Evolutionary conservation across 371 early-diverging fungal genomes (phyloP), one percentile per base, ranked within the genome.

Genomic region (Mortierella sp.): DNA sequence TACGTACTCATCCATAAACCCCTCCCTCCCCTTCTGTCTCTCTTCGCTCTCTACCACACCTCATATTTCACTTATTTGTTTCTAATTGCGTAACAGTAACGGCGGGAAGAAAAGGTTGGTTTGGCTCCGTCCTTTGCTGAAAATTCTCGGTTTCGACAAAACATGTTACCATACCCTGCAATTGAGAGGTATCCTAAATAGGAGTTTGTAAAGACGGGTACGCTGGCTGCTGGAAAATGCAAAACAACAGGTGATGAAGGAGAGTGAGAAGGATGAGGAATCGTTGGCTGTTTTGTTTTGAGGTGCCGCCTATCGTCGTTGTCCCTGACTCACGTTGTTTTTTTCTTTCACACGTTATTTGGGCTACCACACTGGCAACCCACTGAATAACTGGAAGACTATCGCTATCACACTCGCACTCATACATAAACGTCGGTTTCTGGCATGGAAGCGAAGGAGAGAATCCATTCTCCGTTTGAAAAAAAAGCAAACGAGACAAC

Each of bases 401-500:
- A 38, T 68, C 42, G 42, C 68, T 38, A 68, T 42, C 68, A 42
- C 21, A 34, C 60, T 60, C 31, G 31, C 16, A 31, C 31, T 60
- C 60, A 60, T 14, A 31, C 60, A 60, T 21, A 52, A 47, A 3
- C 26, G 26, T 68, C 38, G 24, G 34, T 68, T 68, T 34, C 34
- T 31, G 63, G 63, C 9, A 34, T 13, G 0, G 28, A 28, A 14
- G 28, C 4, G 21, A 21, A 57, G 13, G 28, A 16, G 60, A 60
- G 16, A 28, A 60, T 63, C 19, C 44, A 68, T 68, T 68, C 68
- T 68, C 68, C 68, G 68, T 38, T 68, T 68, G 42, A 68, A 68
- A 68, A 68, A 63, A 14, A 31, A 57, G n/a, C n/a, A n/a, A 57
- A 10, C 2, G n/a, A 21, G n/a, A 63, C 8, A 13, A 16, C 31